Percentiles rank a stretch among this genome's conserved stretches.
These are phyloP conservation scores for Alternaria ventricosa DNA, from an alignment of 2,329 filamentous ascomycete species.

Conservation along the genomic window DNA sequence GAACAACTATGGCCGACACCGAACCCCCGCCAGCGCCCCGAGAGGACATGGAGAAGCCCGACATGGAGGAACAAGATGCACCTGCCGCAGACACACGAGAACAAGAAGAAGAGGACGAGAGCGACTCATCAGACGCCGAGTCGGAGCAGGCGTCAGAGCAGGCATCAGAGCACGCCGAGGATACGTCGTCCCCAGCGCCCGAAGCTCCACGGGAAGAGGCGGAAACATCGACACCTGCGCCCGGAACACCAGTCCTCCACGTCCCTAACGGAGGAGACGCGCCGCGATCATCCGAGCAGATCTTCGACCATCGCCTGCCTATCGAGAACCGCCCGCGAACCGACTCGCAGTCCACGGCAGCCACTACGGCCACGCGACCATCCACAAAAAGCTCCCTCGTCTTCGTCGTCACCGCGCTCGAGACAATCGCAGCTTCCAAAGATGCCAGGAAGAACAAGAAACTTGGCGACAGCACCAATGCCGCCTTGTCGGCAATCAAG, in stretches of 20 bases:
- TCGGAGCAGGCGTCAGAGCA: constrained; percentile 28
- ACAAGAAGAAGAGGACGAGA: constrained; percentile 7
- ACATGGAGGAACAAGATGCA: not conserved
- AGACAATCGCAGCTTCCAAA: constrained; percentile 88
- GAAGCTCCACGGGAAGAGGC: constrained; percentile 22
- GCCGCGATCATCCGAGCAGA: constrained; percentile 42
- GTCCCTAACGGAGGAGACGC: constrained; percentile 36
- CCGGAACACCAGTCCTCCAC: constrained; percentile 32
- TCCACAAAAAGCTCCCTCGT: constrained; percentile 89
- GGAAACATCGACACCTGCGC: constrained; percentile 27
- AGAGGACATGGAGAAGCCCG: constrained; percentile 11
- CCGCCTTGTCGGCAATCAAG: constrained; percentile 85
- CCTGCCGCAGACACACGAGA: not conserved
- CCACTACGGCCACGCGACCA: constrained; percentile 59
- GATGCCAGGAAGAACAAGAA: constrained; percentile 88
- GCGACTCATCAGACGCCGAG: constrained; percentile 17
- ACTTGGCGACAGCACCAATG: constrained; percentile 79
- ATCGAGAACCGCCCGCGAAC: constrained; percentile 56
- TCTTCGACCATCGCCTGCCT: constrained; percentile 44
- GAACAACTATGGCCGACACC: constrained; percentile 45
- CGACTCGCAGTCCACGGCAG: constrained; percentile 64
- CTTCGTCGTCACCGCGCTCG: constrained; percentile 91
- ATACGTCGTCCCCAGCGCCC: constrained; percentile 18
- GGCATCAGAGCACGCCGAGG: constrained; percentile 11
- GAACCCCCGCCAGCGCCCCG: constrained; percentile 20